These are phyloP conservation scores for Aspergillus homomorphus DNA, from an alignment of 495 filamentous ascomycete species.

Conservation along the genomic window DNA sequence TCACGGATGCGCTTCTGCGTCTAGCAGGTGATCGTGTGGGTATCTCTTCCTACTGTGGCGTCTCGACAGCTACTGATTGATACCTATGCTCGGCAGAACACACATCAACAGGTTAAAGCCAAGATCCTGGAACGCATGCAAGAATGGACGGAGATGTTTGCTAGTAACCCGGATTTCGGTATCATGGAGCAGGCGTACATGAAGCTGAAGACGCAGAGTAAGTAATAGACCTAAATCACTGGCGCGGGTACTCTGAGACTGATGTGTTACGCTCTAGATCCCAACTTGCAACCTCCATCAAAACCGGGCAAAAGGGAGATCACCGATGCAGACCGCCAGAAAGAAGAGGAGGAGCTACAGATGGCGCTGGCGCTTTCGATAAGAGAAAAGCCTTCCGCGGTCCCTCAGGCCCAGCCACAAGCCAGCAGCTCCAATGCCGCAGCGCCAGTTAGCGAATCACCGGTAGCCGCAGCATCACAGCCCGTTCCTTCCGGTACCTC, in stretches of 20 bases:
- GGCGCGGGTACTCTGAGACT: not conserved
- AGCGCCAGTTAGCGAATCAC: slow-evolving; percentile 42
- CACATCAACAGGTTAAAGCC: slow-evolving; percentile 91
- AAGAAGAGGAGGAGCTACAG: slow-evolving; percentile 96
- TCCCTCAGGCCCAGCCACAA: slow-evolving; percentile 25
- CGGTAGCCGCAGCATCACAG: slow-evolving; percentile 38
- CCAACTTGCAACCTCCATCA: slow-evolving; percentile 85
- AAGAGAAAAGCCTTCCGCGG: slow-evolving; percentile 63
- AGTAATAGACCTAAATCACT: slow-evolving; percentile 15
- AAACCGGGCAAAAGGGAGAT: slow-evolving; percentile 90
- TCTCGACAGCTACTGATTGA: slow-evolving; percentile 4
- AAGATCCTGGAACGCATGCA: slow-evolving; percentile 97
- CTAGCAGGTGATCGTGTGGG: slow-evolving; percentile 79
- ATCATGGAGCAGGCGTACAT: slow-evolving; percentile 97
- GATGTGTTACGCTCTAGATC: slow-evolving; percentile 52
- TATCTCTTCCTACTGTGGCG: not conserved
- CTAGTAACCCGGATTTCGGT: slow-evolving; percentile 83
- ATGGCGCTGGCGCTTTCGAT: slow-evolving; percentile 91
- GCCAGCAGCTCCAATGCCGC: slow-evolving; percentile 25
- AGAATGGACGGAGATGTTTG: slow-evolving; percentile 95
- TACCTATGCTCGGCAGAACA: slow-evolving; percentile 55
- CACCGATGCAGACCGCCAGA: slow-evolving; percentile 84
- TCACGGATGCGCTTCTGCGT: slow-evolving; percentile 90
- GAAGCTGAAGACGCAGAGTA: slow-evolving; percentile 77
- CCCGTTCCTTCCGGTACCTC: slow-evolving; percentile 69